Percentiles rank a stretch among this genome's conserved stretches.
These are phyloP conservation scores for Saccharomycopsis schoenii DNA, from an alignment of 805 yeast genomes.

Conservation along the genomic window DNA sequence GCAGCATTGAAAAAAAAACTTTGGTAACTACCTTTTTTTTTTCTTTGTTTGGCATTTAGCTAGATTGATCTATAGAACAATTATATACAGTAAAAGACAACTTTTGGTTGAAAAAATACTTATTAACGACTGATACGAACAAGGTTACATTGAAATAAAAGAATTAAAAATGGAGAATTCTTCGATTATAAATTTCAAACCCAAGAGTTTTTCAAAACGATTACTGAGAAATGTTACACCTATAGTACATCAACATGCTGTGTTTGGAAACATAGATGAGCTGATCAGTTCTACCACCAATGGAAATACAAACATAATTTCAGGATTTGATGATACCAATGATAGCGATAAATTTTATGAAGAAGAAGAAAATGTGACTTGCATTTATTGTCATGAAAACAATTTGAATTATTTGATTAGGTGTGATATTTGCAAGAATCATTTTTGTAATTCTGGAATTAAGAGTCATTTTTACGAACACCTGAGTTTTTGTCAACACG, in stretches of 20 bases:
- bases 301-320: neutral
- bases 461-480: constrained; percentile 16
- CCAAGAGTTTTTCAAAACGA: constrained; percentile 16
- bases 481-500: constrained; percentile 12
- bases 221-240: constrained; percentile 8
- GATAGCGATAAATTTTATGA: neutral
- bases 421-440: constrained; percentile 10
- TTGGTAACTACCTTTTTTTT: no score
- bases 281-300: no score
- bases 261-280: neutral
- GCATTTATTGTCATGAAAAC: constrained; percentile 15
- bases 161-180: neutral
- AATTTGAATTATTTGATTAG: constrained; percentile 10
- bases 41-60: no score
- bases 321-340: neutral
- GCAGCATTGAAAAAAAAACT: no score
- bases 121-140: no score
- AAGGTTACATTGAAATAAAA: neutral
- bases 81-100: neutral
- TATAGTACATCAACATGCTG: neutral
- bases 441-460: constrained; percentile 17
- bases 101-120: neutral
- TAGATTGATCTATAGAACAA: no score
- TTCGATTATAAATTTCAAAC: constrained; percentile 10
- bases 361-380: constrained; percentile 1